Evolutionary conservation across 2,329 filamentous ascomycete species (phyloP), one percentile per base, ranked within the genome.

Genomic region (Diplodia intermedia): DNA sequence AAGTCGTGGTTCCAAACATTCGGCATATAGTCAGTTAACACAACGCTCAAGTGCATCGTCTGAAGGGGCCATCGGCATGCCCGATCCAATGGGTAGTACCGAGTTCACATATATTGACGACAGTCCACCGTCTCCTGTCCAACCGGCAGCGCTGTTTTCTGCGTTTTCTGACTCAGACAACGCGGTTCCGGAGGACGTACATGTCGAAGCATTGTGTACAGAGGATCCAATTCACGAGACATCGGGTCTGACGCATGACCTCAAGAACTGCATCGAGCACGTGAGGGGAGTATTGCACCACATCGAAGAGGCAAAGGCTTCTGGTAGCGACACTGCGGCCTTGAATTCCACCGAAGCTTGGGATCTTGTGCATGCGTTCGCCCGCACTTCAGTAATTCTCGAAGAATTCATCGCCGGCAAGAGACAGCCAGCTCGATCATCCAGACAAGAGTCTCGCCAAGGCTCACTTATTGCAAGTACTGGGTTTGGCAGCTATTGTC

Each of bases 71-170:
- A 31, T 26, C 15, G 18, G 18, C 18, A 29, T 49, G n/a, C 14
- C 36, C 29, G 57, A 49, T 33, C 40, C 57, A 2, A 61, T 23
- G 23, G 56, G 56, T 15, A 60, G 56, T 12, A 47, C 56, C 7
- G 56, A 60, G 11, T 60, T 60, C 56, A 60, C 56, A 29, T 60
- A 60, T n/a, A 60, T 60, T 31, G 56, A 60, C 56, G 56, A 60
- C 11, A 60, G 56, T 29, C 56, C 56, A 11, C 56, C 56, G 8
- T 60, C 56, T 2, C 56, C 56, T 12, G 38, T 15, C 15, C 56
- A 31, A 15, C 56, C 56, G 18, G 56, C n/a, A 15, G 38, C 26
- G 14, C 57, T 33, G 7, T 15, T 15, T 18, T 49, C 40, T 33
- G 15, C 57, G 2, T 49, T 61, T 20, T 49, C 57, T 12, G 29